Base-by-base conservation (phyloP, 345 rosid species). In the Garcia nutans region DNA sequence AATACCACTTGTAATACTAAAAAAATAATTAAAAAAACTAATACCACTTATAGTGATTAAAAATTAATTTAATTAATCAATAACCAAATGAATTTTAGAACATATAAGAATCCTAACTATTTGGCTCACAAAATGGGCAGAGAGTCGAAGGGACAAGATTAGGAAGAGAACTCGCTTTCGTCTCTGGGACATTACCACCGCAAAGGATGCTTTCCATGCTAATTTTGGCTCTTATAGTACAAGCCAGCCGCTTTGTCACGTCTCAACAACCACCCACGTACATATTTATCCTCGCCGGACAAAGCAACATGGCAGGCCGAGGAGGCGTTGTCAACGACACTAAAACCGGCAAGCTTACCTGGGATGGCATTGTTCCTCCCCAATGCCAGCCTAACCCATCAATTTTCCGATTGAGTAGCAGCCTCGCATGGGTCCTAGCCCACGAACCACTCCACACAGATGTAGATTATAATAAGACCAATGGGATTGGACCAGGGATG, bases 251-350 rank as follows among this genome's bases (percentile, higher is more conserved):
- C n/a, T 8, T 42, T 0, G 16, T 59, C 15, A 7, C 15, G 15
- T 50, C 80, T 45, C 72, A 66, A 23, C 81, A 47, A 59, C 26
- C 8, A 10, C 70, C 79, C 49, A 41, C 44, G 16, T 72, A 76
- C 76, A 61, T 80, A 31, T 76, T 72, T 41, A 80, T 80, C 52
- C 74, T 80, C 3, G 83, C 83, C 42, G 83, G 83, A 22, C 83
- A 80, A 60, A 80, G 83, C 79, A 80, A 80, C 74, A 80, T 80
- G 83, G 83, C 83, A 54, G 83, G 83, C 28, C 76, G 83, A 5
- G 83, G 83, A 44, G 79, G 83, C 65, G 73, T 79, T 2, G 6
- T 60, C 74, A 71, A 66, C 74, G 10, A 57, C 59, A 66, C 73
- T 23, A 49, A 58, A 31, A 66, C 64, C 65, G 83, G 73, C 3